phyloP scores from a whole-genome alignment of 805 yeast species.

The Candida chauliodis region DNA sequence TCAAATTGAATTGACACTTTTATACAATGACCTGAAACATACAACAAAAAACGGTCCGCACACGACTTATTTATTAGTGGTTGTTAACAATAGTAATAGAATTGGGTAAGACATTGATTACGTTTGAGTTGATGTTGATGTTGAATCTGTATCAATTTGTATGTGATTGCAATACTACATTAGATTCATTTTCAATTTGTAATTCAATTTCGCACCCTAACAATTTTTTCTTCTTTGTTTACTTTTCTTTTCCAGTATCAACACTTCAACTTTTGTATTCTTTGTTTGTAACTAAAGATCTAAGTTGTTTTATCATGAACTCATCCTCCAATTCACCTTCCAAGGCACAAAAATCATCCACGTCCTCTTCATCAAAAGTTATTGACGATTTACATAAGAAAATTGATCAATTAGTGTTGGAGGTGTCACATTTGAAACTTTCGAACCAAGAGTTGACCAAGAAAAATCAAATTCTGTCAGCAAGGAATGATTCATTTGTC shows the following conservation, averaged over 20 bases:
- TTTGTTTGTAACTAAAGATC: constrained; percentile 1
- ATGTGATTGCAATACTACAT: no score
- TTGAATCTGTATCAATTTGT: no score
- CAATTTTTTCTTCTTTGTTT: background rate
- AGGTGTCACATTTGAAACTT: constrained; percentile 36
- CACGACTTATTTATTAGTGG: no score
- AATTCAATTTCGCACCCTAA: background rate
- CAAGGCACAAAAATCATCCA: constrained; percentile 3
- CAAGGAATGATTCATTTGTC: constrained; percentile 50
- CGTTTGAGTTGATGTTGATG: no score
- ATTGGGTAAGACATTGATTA: no score
- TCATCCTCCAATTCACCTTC: constrained; percentile 2
- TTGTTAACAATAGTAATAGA: no score
- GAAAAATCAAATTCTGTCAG: constrained; percentile 44
- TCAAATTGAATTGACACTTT: no score
- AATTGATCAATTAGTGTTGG: constrained; percentile 42
- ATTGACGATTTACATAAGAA: constrained; percentile 54
- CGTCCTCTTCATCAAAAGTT: constrained; percentile 19
- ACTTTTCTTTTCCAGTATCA: background rate
- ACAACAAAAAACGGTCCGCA: no score
- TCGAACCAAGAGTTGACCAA: constrained; percentile 49
- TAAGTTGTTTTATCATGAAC: constrained; percentile 1
- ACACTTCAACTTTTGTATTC: background rate
- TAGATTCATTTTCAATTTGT: no score
- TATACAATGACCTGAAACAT: no score